These are phyloP conservation scores for Cyclostephanos tholiformis DNA, from an alignment of 108 stramenopile genomes.

Conservation along the genomic window DNA sequence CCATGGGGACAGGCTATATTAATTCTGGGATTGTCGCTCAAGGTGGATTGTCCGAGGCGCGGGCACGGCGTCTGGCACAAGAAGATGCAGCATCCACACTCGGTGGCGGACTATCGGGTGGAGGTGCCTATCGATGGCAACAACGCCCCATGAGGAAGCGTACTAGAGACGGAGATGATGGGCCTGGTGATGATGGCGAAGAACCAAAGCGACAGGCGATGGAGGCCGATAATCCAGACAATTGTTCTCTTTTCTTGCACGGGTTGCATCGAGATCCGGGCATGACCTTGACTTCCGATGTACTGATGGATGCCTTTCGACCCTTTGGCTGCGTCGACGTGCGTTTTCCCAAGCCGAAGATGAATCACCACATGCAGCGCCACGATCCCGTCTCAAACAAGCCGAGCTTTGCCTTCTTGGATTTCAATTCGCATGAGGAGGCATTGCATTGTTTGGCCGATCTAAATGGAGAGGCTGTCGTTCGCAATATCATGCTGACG, in stretches of 20 bases:
- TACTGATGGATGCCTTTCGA: conserved; percentile 62
- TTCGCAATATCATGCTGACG: conserved; percentile 60
- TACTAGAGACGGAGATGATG: conserved; percentile 30
- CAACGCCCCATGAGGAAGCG: conserved; percentile 47
- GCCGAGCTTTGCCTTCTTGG: conserved; percentile 76
- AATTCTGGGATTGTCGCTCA: neutral
- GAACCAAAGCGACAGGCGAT: conserved; percentile 34
- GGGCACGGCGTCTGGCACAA: conserved; percentile 53
- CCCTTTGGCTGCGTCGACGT: conserved; percentile 53
- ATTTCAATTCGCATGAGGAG: conserved; percentile 72
- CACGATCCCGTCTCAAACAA: conserved; percentile 30
- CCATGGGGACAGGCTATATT: conserved; percentile 1
- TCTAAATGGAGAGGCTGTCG: conserved; percentile 48
- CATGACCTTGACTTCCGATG: conserved; percentile 37
- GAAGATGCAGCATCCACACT: conserved; percentile 45
- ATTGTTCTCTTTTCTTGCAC: conserved; percentile 72
- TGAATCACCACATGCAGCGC: conserved; percentile 18
- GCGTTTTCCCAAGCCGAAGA: conserved; percentile 58
- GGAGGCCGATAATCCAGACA: conserved; percentile 59
- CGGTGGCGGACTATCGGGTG: conserved; percentile 22
- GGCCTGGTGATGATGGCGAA: conserved; percentile 28
- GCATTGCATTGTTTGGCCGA: conserved; percentile 67
- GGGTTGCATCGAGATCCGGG: conserved; percentile 80
- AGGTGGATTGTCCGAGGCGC: conserved; percentile 63
- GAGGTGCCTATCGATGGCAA: conserved; percentile 56